A percentile compares a stretch with the other conserved stretches of the same genome.
These are phyloP conservation scores for Wickerhamiella dianesei DNA, from an alignment of 805 yeast species.

Conservation along the genomic window DNA sequence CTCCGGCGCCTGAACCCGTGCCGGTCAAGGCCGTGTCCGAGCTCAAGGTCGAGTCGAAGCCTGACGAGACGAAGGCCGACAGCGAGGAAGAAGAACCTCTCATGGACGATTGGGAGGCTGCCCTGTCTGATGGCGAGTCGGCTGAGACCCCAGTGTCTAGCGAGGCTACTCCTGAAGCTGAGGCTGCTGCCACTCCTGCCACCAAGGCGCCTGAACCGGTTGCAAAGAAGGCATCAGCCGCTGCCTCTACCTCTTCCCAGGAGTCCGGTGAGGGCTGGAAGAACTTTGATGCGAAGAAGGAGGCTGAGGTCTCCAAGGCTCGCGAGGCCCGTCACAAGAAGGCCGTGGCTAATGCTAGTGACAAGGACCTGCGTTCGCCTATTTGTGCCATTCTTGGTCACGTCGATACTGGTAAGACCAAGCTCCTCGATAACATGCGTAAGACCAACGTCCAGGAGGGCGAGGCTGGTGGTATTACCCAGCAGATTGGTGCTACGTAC, in stretches of 20 bases:
- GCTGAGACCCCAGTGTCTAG: constrained; percentile 6
- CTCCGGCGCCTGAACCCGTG: constrained; percentile 6
- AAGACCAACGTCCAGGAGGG: constrained; percentile 99
- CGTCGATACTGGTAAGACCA: constrained; percentile 99
- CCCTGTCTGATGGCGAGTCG: constrained; percentile 32
- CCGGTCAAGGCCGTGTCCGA: constrained; percentile 16
- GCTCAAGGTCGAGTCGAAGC: constrained; percentile 5
- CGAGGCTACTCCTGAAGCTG: constrained; percentile 9
- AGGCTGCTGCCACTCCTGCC: constrained; percentile 19
- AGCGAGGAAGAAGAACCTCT: constrained; percentile 39
- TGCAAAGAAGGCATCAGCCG: constrained; percentile 4
- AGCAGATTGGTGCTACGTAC: constrained; percentile 99
- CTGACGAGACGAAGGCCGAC: constrained; percentile 16
- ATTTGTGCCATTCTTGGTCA: constrained; percentile 98
- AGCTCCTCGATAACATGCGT: constrained; percentile 89
- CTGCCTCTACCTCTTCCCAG: constrained; percentile 6
- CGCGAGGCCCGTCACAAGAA: constrained; percentile 27
- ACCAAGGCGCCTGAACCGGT: constrained; percentile 20
- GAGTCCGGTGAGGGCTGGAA: constrained; percentile 22
- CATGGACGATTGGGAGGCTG: constrained; percentile 79
- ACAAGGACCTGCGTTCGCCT: constrained; percentile 81
- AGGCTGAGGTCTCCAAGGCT: constrained; percentile 30
- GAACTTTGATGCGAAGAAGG: constrained; percentile 26
- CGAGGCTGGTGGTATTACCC: constrained; percentile 99
- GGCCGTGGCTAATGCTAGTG: constrained; percentile 27